These are phyloP conservation scores for Waitea zeae DNA, from an alignment of 1,284 basidiomycete species.

Conservation along the genomic window DNA sequence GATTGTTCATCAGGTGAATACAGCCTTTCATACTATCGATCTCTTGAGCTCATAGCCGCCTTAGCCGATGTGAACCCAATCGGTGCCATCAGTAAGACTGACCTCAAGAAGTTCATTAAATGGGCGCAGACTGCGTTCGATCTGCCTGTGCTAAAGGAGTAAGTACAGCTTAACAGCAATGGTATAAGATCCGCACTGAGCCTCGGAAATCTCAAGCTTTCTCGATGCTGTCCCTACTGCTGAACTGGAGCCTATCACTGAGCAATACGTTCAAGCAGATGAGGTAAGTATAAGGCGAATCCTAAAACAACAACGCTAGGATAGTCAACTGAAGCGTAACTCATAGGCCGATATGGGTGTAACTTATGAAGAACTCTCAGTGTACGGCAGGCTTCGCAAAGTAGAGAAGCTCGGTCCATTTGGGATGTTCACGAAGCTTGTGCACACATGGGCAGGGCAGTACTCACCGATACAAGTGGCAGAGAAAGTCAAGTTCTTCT, in stretches of 20 bases:
- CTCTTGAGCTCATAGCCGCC: constrained; percentile 1
- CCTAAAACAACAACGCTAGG: no score
- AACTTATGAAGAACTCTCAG: constrained; percentile 95
- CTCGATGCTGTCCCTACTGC: constrained; percentile 86
- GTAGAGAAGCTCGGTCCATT: constrained; percentile 96
- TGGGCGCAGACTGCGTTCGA: constrained; percentile 70
- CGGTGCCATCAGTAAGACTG: constrained; percentile 94
- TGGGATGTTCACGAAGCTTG: constrained; percentile 88
- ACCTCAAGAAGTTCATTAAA: constrained; percentile 89
- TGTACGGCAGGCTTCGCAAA: constrained; percentile 88
- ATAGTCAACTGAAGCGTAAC: no score
- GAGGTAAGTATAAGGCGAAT: no score
- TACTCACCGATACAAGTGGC: constrained; percentile 78
- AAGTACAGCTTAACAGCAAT: constrained; percentile 9
- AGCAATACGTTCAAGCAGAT: constrained; percentile 88
- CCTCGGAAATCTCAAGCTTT: constrained; percentile 37
- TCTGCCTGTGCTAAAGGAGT: constrained; percentile 73
- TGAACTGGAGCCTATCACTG: constrained; percentile 91
- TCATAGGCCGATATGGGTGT: constrained; percentile 90
- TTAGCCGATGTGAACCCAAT: constrained; percentile 96
- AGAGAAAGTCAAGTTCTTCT: constrained; percentile 95
- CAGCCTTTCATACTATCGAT: background rate
- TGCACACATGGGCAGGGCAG: constrained; percentile 80
- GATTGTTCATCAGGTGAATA: constrained; percentile 71
- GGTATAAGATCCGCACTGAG: background rate